A percentile compares a stretch with the other conserved stretches of the same genome.
phyloP scores from a whole-genome alignment of 345 rosid species.

The Hibiscus mutabilis region DNA sequence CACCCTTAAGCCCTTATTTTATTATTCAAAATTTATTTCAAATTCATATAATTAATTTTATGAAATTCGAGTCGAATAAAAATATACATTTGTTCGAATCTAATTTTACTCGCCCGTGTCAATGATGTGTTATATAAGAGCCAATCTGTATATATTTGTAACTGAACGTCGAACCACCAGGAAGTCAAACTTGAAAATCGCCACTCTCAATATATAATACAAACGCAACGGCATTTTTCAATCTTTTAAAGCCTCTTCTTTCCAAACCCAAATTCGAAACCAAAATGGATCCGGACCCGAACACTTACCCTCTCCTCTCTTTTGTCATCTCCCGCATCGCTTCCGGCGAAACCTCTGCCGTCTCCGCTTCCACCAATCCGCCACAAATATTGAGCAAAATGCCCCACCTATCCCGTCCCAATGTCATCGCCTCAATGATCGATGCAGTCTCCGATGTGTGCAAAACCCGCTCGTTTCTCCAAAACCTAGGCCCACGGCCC shows the following conservation, averaged over 20 bases:
- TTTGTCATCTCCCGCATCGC: slow-evolving; percentile 72
- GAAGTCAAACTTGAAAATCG: neutral
- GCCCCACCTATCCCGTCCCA: slow-evolving; percentile 63
- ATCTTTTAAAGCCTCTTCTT: neutral
- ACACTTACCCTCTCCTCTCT: slow-evolving; percentile 68
- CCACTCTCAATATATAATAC: neutral
- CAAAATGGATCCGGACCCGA: slow-evolving; percentile 69
- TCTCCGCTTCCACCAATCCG: neutral
- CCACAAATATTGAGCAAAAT: slow-evolving; percentile 35
- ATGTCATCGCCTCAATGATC: slow-evolving; percentile 66
- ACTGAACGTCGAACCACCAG: neutral
- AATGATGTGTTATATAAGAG: too few species aligned
- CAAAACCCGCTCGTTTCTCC: slow-evolving; percentile 76
- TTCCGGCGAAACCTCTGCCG: slow-evolving; percentile 34
- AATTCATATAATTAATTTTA: too few species aligned
- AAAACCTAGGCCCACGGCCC: slow-evolving; percentile 76
- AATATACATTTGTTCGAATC: too few species aligned
- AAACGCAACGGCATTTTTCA: too few species aligned
- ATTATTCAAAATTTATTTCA: too few species aligned
- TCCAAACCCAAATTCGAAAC: too few species aligned
- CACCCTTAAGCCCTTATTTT: too few species aligned
- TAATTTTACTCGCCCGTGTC: too few species aligned
- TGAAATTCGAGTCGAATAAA: too few species aligned
- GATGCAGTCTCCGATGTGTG: slow-evolving; percentile 61
- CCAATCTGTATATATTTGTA: neutral